Conservation (phyloP, 1,284 basidiomycete species). For the Trametes hirsuta region DNA sequence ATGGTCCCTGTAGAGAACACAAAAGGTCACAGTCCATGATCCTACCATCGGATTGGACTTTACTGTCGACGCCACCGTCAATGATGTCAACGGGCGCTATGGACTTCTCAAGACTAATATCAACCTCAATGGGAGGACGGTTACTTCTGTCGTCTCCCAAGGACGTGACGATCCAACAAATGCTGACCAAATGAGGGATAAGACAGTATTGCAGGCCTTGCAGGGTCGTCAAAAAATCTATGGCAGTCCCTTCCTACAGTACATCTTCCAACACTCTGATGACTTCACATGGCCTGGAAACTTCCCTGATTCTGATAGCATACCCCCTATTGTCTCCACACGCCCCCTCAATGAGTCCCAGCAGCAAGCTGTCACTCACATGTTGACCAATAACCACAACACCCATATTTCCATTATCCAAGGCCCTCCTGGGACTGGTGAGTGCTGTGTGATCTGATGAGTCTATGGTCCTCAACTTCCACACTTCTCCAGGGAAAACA, state of each 20-base stretch:
- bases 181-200: conserved; percentile 51
- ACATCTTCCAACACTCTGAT: conserved; percentile 40
- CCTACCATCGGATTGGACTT: conserved; percentile 15
- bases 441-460: not conserved
- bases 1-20: not conserved
- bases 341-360: conserved; percentile 58
- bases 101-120: conserved; percentile 23
- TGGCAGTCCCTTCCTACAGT: conserved; percentile 59
- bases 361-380: conserved; percentile 50
- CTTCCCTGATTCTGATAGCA: conserved; percentile 19
- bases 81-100: conserved; percentile 30
- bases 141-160: conserved; percentile 38
- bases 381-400: conserved; percentile 47
- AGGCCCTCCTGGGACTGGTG: conserved; percentile 53
- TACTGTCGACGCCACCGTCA: conserved; percentile 34
- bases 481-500: conserved; percentile 54
- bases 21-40: conserved; percentile 20
- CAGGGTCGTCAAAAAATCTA: conserved; percentile 48
- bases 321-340: conserved; percentile 21
- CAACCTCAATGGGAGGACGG: conserved; percentile 31
- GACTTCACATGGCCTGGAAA: conserved; percentile 34
- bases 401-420: conserved; percentile 54
- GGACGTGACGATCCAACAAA: conserved; percentile 56
- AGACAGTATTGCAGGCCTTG: conserved; percentile 49
- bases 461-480: not conserved